A percentile compares a stretch with the other conserved stretches of the same genome.
Conservation (phyloP, 148 eudicot species). For the Silene latifolia region DNA sequence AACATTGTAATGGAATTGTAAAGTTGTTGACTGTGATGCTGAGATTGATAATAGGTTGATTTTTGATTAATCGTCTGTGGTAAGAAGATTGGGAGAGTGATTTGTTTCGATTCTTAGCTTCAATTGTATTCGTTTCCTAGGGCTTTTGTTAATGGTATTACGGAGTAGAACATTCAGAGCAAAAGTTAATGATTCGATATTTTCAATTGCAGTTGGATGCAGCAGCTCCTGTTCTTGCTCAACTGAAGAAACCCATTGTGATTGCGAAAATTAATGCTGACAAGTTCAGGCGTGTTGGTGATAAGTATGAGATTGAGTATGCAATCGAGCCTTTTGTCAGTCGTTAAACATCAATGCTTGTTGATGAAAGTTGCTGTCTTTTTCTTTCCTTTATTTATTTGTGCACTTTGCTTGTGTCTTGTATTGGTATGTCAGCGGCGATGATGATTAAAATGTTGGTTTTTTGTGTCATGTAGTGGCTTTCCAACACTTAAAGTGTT, state of each 20-base stretch:
- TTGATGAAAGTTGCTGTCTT: not conserved
- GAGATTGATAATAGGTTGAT: not conserved
- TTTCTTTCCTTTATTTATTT: too few species aligned
- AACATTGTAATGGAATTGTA: not conserved
- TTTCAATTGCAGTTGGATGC: slow-evolving; percentile 69
- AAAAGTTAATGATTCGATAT: slow-evolving; percentile 6
- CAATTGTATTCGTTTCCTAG: not conserved
- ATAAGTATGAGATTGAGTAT: slow-evolving; percentile 87
- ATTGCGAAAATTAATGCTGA: slow-evolving; percentile 91
- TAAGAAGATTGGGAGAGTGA: not conserved
- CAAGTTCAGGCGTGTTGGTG: slow-evolving; percentile 62
- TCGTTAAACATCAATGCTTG: not conserved
- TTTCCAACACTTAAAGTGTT: slow-evolving; percentile 88
- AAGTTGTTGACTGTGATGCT: not conserved
- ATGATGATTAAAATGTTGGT: not conserved
- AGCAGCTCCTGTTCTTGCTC: slow-evolving; percentile 80
- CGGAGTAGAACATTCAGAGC: slow-evolving; percentile 9
- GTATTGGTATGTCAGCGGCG: not conserved
- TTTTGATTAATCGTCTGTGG: not conserved
- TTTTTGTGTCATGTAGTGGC: slow-evolving; percentile 58
- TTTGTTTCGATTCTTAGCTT: not conserved
- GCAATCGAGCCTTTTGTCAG: slow-evolving; percentile 24
- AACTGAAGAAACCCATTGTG: slow-evolving; percentile 65
- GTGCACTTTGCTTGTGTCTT: not conserved
- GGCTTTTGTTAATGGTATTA: not conserved